Conservation (phyloP, 2,329 filamentous ascomycete genomes). For the Cladophialophora psammophila region DNA sequence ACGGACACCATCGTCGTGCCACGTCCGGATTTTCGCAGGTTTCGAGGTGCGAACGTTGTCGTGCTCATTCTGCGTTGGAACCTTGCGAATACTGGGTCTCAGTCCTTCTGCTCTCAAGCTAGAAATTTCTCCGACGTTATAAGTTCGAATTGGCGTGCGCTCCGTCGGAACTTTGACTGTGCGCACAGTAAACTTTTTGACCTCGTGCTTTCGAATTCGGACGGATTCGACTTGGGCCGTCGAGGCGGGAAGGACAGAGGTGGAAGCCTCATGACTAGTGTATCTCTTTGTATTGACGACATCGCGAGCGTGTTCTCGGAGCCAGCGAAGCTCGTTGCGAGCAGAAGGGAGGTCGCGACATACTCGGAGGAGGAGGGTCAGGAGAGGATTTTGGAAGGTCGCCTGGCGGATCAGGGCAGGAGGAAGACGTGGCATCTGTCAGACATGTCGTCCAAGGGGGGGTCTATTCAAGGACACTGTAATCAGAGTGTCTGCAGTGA, state of each 20-base stretch:
- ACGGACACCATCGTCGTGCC: not conserved
- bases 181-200: not conserved
- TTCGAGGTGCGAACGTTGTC: not conserved
- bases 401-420: conserved; percentile 49
- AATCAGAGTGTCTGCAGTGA: not conserved
- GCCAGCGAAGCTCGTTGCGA: conserved; percentile 57
- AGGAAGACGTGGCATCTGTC: conserved; percentile 53
- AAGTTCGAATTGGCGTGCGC: not conserved
- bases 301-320: conserved; percentile 48
- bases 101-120: not conserved
- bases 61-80: not conserved
- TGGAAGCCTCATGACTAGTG: conserved; percentile 6
- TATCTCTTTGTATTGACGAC: conserved; percentile 32
- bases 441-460: conserved; percentile 12
- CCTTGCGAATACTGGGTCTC: not conserved
- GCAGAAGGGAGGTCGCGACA: conserved; percentile 55
- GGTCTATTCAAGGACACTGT: not conserved
- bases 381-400: conserved; percentile 45
- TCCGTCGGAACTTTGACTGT: not conserved
- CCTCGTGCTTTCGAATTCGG: not conserved
- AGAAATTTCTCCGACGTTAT: not conserved
- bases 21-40: not conserved
- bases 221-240: not conserved
- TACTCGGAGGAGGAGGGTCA: conserved; percentile 52
- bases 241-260: not conserved